These are phyloP conservation scores for Pythium guiyangense DNA, from an alignment of 352 stramenopile species.

Conservation along the genomic window DNA sequence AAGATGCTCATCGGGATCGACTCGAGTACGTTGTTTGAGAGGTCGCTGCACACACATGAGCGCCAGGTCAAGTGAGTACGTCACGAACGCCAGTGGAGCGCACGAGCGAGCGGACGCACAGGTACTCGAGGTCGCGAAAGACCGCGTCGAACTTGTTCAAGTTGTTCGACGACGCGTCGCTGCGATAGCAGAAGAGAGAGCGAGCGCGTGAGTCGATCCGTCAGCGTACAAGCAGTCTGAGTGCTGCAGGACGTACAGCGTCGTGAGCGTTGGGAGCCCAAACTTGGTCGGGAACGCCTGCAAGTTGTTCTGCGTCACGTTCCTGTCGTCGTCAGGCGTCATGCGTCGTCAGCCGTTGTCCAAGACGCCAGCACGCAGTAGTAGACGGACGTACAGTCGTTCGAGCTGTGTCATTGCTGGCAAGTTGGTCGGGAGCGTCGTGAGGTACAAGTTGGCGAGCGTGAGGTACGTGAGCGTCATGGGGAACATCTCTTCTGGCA, in stretches of 20 bases:
- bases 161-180: constrained; percentile 16
- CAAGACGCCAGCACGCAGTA: too few relatives aligned
- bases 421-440: constrained; percentile 6
- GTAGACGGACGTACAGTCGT: constrained; percentile 4
- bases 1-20: constrained; percentile 6
- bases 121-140: constrained; percentile 7
- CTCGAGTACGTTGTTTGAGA: constrained; percentile 14
- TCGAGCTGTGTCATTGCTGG: constrained; percentile 4
- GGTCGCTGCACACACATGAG: constrained; percentile 1
- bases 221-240: too few relatives aligned
- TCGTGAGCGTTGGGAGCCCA: constrained; percentile 5
- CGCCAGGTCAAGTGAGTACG: too few relatives aligned
- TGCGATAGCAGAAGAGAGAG: too few relatives aligned
- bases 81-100: too few relatives aligned
- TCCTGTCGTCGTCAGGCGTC: too few relatives aligned
- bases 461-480: constrained; percentile 8
- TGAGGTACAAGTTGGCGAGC: constrained; percentile 8
- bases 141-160: constrained; percentile 9
- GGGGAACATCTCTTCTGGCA: constrained; percentile 14
- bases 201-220: background rate
- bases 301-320: constrained; percentile 11
- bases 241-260: constrained; percentile 8
- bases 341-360: too few relatives aligned
- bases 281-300: constrained; percentile 10
- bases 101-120: constrained; percentile 2